Evolutionary conservation across 306 rosid species (phyloP).

Genomic region (Astragalus membranaceus): DNA sequence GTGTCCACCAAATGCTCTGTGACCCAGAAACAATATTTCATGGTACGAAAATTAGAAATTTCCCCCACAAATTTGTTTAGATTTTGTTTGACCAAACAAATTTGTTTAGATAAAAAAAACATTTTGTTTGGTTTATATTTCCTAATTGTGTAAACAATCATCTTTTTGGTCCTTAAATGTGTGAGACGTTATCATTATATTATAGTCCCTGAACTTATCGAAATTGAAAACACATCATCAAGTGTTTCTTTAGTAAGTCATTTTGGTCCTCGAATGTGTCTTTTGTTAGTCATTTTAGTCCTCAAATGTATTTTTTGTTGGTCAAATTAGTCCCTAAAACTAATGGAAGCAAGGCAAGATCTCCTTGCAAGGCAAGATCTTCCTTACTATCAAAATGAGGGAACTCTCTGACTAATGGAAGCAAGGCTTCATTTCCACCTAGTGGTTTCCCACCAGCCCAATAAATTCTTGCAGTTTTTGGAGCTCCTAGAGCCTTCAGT

Average conservation of each 20-base stretch:
- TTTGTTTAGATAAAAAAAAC: background rate
- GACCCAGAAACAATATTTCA: slow-evolving; percentile 55
- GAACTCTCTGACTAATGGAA: slow-evolving; percentile 55
- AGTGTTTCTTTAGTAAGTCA: no score
- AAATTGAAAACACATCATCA: no score
- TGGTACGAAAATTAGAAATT: slow-evolving; percentile 1
- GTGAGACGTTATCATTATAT: no score
- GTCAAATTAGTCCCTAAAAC: no score
- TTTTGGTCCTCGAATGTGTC: no score
- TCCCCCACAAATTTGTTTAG: background rate
- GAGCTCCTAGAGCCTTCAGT: slow-evolving; percentile 90
- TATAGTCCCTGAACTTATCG: no score
- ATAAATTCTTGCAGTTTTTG: slow-evolving; percentile 60
- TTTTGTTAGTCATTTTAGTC: no score
- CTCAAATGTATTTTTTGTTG: no score
- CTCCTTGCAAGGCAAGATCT: slow-evolving; percentile 72
- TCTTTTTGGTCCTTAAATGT: no score
- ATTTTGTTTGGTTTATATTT: background rate
- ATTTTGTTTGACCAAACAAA: no score
- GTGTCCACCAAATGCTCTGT: slow-evolving; percentile 82
- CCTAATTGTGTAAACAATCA: no score
- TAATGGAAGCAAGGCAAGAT: no score
- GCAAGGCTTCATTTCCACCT: slow-evolving; percentile 86
- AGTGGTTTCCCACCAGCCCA: slow-evolving; percentile 98
- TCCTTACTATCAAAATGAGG: slow-evolving; percentile 70